phyloP scores from a whole-genome alignment of 2,329 filamentous ascomycete genomes.

The Diaporthe sp. region DNA sequence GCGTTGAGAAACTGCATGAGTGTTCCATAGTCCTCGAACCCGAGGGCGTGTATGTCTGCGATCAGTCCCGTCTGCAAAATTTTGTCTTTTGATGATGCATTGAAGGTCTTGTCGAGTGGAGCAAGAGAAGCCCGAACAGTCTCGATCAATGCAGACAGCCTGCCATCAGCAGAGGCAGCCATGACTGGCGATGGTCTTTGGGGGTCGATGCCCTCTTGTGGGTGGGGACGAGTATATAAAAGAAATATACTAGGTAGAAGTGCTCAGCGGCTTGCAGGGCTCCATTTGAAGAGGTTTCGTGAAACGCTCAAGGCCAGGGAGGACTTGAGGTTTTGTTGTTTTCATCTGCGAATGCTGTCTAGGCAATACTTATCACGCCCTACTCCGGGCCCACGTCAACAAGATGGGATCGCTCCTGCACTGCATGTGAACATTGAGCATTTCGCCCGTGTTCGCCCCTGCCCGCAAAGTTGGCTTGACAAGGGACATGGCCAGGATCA shows the following conservation, averaged over 20 bases:
- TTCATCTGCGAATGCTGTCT: not conserved
- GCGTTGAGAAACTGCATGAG: constrained; percentile 36
- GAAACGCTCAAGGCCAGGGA: not conserved
- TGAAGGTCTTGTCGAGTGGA: not conserved
- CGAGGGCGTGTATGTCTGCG: constrained; percentile 42
- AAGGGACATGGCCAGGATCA: not conserved
- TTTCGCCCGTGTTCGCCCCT: not conserved
- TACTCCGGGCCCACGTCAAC: not conserved
- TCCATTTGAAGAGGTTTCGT: not conserved
- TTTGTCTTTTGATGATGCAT: not conserved
- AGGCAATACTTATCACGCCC: not conserved
- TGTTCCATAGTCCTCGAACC: constrained; percentile 48
- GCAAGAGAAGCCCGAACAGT: not conserved
- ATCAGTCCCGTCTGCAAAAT: constrained; percentile 28
- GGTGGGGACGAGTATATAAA: too few relatives aligned
- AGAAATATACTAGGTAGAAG: not conserved
- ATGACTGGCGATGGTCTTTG: not conserved
- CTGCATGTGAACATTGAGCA: not conserved
- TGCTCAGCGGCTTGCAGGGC: not conserved
- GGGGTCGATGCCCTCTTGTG: not conserved
- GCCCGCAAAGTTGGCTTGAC: not conserved
- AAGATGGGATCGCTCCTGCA: not conserved
- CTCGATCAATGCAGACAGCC: not conserved
- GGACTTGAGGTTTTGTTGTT: not conserved
- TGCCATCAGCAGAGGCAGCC: not conserved